phyloP scores from a whole-genome alignment of 352 stramenopile genomes.

The Globisporangium paroecandrum region DNA sequence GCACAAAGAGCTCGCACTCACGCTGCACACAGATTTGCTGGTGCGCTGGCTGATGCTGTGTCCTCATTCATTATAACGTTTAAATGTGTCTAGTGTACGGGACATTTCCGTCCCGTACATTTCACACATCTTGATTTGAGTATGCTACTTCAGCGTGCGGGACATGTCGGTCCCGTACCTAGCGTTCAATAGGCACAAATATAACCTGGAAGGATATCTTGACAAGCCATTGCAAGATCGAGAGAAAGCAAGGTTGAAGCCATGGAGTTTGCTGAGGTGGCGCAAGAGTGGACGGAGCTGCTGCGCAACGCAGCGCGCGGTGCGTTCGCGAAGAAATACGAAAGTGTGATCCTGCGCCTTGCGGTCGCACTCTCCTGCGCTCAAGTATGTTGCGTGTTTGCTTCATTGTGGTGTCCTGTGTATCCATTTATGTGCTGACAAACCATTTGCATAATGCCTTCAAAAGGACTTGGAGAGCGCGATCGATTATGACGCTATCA shows the following conservation, averaged over 20 bases:
- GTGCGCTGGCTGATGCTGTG: too few species aligned
- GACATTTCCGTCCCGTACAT: not conserved
- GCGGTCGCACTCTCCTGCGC: constrained; percentile 30
- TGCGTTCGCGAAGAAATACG: constrained; percentile 26
- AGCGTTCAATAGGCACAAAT: too few species aligned
- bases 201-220: not conserved
- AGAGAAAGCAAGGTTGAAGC: not conserved
- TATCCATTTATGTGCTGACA: not conserved
- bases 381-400: not conserved
- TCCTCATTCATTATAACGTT: too few species aligned
- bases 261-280: constrained; percentile 27
- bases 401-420: not conserved
- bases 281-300: constrained; percentile 43
- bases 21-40: constrained; percentile 1
- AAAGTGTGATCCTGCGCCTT: constrained; percentile 28
- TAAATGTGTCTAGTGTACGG: not conserved
- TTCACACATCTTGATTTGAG: not conserved
- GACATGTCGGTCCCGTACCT: too few species aligned
- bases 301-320: constrained; percentile 23
- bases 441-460: not conserved
- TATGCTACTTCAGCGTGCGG: too few species aligned
- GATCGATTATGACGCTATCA: constrained; percentile 10
- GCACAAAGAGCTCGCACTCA: constrained; percentile 53
- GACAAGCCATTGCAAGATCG: not conserved
- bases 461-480: constrained; percentile 9